A percentile compares a stretch with the other conserved stretches of the same genome.
These are phyloP conservation scores for Gracilaria caudata DNA, from an alignment of 23 red algal species.

Conservation along the genomic window DNA sequence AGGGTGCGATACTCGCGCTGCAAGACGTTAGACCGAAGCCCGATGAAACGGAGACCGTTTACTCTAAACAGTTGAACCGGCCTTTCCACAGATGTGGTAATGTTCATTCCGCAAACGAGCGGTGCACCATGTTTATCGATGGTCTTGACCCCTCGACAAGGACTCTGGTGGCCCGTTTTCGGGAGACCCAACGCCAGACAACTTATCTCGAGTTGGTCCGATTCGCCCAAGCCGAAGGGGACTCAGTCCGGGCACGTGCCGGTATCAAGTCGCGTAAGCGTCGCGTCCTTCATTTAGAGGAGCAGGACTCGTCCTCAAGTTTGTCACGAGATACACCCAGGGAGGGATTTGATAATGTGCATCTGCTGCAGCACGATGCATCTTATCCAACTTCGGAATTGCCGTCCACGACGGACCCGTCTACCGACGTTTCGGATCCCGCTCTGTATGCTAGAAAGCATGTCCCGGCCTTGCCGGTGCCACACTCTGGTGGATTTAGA, in stretches of 20 bases:
- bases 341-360: neutral
- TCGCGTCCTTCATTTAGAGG: neutral
- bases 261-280: neutral
- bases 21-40: neutral
- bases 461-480: neutral
- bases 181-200: neutral
- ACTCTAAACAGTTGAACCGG: neutral
- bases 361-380: neutral
- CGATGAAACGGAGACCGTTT: neutral
- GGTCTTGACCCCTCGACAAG: neutral
- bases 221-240: slow-evolving; percentile 20
- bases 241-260: neutral
- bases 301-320: neutral
- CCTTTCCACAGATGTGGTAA: neutral
- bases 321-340: neutral
- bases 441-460: neutral
- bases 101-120: neutral
- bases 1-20: neutral
- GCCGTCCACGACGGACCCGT: neutral
- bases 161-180: neutral
- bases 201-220: neutral
- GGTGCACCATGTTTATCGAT: slow-evolving; percentile 2
- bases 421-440: neutral
- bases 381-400: neutral
- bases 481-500: neutral